Conservation (phyloP, 805 yeast species). For the Monosporozyma siamensis region DNA sequence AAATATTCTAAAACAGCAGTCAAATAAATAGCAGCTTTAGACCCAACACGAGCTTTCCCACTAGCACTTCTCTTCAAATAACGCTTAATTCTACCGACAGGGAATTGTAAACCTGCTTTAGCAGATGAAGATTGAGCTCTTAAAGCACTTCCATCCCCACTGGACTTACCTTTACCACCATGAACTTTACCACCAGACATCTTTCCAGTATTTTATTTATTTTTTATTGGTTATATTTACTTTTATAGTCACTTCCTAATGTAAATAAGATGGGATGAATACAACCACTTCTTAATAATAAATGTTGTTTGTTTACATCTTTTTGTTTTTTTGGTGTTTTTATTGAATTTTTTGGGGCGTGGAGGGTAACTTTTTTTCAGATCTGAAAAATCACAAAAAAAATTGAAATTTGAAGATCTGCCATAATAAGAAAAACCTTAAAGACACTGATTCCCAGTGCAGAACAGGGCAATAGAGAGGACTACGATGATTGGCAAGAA, state of each 20-base stretch:
- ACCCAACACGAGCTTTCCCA: constrained; percentile 78
- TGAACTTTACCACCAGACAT: constrained; percentile 89
- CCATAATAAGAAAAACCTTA: too few species aligned
- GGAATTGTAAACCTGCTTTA: constrained; percentile 91
- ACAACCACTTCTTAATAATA: too few species aligned
- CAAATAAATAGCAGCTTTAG: constrained; percentile 90
- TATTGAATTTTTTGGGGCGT: too few species aligned
- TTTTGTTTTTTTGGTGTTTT: too few species aligned
- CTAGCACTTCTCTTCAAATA: constrained; percentile 87
- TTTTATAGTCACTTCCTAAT: background rate
- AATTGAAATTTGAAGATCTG: too few species aligned
- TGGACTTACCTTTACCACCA: constrained; percentile 95
- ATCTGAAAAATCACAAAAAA: too few species aligned
- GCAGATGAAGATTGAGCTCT: constrained; percentile 83
- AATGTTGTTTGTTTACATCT: too few species aligned
- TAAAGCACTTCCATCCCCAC: constrained; percentile 36
- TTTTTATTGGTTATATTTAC: background rate
- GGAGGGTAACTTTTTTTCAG: too few species aligned
- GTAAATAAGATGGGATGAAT: too few species aligned
- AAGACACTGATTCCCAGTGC: too few species aligned
- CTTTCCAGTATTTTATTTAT: background rate
- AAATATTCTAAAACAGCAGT: constrained; percentile 94
- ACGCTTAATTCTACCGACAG: constrained; percentile 98
- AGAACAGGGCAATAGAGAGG: too few species aligned
- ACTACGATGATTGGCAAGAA: too few species aligned